phyloP scores from a whole-genome alignment of 139 green algal genomes.

The Haematococcus sp. region DNA sequence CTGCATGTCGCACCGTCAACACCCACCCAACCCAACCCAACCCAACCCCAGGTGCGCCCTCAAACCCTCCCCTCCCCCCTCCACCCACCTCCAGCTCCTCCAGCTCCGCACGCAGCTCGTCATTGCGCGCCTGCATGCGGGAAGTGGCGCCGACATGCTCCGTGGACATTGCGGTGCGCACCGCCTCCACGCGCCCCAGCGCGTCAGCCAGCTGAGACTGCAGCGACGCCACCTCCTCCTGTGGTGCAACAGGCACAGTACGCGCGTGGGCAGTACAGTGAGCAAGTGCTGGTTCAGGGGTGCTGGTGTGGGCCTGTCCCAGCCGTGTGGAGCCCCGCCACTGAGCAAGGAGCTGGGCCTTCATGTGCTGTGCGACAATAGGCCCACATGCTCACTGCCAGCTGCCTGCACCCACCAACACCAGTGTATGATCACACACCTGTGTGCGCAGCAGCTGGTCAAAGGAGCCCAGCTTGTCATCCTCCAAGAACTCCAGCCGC shows the following conservation, averaged over 20 bases:
- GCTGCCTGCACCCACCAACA: no score
- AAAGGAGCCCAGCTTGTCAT: slow-evolving; percentile 49
- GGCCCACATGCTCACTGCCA: no score
- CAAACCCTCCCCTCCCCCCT: neutral
- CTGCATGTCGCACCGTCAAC: neutral
- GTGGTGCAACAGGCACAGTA: neutral
- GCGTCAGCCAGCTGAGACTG: slow-evolving; percentile 23
- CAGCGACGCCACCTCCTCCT: slow-evolving; percentile 37
- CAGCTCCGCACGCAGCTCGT: slow-evolving; percentile 27
- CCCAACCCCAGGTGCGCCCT: no score
- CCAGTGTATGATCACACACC: no score
- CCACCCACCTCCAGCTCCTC: slow-evolving; percentile 28
- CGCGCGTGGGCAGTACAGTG: no score
- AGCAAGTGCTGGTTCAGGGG: no score
- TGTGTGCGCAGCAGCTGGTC: slow-evolving; percentile 40
- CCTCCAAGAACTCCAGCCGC: slow-evolving; percentile 48
- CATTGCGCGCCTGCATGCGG: slow-evolving; percentile 23
- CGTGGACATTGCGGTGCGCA: slow-evolving; percentile 19
- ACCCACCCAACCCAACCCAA: no score
- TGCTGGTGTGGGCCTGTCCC: no score
- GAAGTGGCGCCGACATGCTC: slow-evolving; percentile 20
- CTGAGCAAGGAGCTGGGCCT: no score
- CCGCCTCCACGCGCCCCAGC: slow-evolving; percentile 16
- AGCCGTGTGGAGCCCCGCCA: no score
- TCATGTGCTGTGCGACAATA: no score